phyloP scores from a whole-genome alignment of 164 flowering plant species.

The Dillenia turbinata region DNA sequence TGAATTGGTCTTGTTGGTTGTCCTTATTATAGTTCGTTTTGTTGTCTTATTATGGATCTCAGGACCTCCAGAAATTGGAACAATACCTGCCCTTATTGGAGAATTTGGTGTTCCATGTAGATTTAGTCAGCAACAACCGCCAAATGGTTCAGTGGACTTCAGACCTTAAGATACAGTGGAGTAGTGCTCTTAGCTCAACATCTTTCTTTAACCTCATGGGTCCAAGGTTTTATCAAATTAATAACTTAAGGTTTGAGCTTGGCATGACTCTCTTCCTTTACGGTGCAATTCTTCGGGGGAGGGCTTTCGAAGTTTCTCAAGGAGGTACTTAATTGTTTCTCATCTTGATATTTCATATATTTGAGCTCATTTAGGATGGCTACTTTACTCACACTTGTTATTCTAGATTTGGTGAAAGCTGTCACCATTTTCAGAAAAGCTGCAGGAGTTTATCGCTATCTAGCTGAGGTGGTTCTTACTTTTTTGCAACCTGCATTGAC shows the following conservation, averaged over 20 bases:
- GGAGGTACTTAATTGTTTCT: slow-evolving; percentile 23
- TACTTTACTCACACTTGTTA: slow-evolving; percentile 4
- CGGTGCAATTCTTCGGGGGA: slow-evolving; percentile 52
- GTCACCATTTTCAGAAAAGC: slow-evolving; percentile 60
- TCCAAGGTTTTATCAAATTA: slow-evolving; percentile 42
- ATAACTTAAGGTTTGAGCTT: slow-evolving; percentile 49
- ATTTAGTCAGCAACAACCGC: slow-evolving; percentile 14
- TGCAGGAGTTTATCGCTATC: slow-evolving; percentile 56
- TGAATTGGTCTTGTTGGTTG: background rate
- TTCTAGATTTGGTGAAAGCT: slow-evolving; percentile 56
- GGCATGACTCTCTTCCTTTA: slow-evolving; percentile 58
- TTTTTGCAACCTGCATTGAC: slow-evolving; percentile 21
- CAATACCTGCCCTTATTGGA: slow-evolving; percentile 53
- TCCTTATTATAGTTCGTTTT: slow-evolving; percentile 1
- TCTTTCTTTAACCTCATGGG: slow-evolving; percentile 27
- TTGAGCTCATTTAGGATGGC: background rate
- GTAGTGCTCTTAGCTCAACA: slow-evolving; percentile 42
- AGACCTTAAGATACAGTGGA: slow-evolving; percentile 55
- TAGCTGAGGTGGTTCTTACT: slow-evolving; percentile 44
- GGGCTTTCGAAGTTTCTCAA: slow-evolving; percentile 45
- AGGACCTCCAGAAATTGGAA: slow-evolving; percentile 60
- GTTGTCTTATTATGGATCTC: slow-evolving; percentile 12
- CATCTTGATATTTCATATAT: background rate
- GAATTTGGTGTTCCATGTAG: slow-evolving; percentile 44
- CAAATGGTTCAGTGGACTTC: slow-evolving; percentile 33